Base-by-base conservation (phyloP, 305 asterid genomes). In the Euphrasia arctica region DNA sequence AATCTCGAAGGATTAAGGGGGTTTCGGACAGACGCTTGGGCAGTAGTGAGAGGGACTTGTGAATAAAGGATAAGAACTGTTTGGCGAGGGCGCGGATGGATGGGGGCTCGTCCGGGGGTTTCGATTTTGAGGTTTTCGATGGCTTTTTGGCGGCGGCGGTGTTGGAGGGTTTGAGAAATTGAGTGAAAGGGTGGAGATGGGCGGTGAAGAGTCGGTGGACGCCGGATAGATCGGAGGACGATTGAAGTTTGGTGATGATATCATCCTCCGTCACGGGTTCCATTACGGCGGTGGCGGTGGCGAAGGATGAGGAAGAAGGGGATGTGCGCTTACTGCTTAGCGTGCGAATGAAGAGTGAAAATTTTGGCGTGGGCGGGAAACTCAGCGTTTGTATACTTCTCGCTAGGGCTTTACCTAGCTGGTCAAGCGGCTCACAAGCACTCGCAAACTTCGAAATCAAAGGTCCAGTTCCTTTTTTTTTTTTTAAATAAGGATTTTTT, bases 11-110 rank as follows among this genome's bases (percentile, higher is more conserved):
- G 36, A 85, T 77, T 70, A 76, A 73, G 8, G 95, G 85, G 51
- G 90, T 45, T 54, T 76, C 79, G 6, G 86, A 64, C 3, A 93
- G 90, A 52, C 96, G 95, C 66, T 80, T 93, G 74, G 96, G 99
- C 39, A 90, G 76, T 64, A 90, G 60, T 5, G 92, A 75, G 32
- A 90, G 78, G 41, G 95, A 72, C 77, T 85, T 84, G 79, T 77
- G 85, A 28, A 93, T 65, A 70, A 90, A 80, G 4, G 92, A 65
- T 36, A 93, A 54, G 67, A 76, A 93, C 27, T 82, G 83, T 51
- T 88, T 88, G 18, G 95, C 95, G 4, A 93, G 97, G 55, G 83
- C 50, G 29, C 97, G 90, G 56, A 80, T 25, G 34, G 88, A n/a
- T 8, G 84, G 56, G 60, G 70, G 28, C 28, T 75, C 54, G n/a